Evolutionary conservation across 345 rosid genomes (phyloP).

Genomic region (Populus nigra): DNA sequence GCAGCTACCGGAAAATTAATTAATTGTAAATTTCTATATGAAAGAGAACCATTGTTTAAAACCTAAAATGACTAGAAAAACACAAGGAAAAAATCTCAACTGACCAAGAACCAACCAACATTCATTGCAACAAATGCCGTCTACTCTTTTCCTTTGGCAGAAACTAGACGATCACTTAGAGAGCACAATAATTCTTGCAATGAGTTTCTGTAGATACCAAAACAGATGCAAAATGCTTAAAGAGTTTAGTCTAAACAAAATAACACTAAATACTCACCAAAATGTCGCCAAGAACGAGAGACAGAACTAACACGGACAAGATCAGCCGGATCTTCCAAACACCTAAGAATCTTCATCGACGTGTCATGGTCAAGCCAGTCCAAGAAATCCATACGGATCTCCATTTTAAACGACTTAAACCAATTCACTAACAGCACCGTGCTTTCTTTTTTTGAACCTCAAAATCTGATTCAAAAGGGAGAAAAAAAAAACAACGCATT

Average conservation of each 20-base stretch:
- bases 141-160: not conserved
- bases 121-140: not conserved
- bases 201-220: not conserved
- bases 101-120: not conserved
- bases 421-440: not conserved
- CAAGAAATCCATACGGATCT: slow-evolving; percentile 48
- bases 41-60: not conserved
- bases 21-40: not conserved
- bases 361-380: slow-evolving; percentile 43
- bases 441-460: not conserved
- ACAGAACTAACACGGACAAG: slow-evolving; percentile 60
- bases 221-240: not conserved
- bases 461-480: not conserved
- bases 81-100: not conserved
- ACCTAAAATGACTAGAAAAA: not conserved
- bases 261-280: slow-evolving; percentile 45
- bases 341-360: slow-evolving; percentile 44
- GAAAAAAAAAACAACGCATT: not conserved
- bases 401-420: slow-evolving; percentile 25
- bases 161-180: not conserved
- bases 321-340: slow-evolving; percentile 66
- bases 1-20: not conserved
- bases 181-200: not conserved
- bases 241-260: not conserved
- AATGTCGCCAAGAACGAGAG: slow-evolving; percentile 62